Percentiles rank a stretch among this genome's conserved stretches.
These are phyloP conservation scores for Podospora appendiculata DNA, from an alignment of 495 filamentous ascomycete genomes.

Conservation along the genomic window DNA sequence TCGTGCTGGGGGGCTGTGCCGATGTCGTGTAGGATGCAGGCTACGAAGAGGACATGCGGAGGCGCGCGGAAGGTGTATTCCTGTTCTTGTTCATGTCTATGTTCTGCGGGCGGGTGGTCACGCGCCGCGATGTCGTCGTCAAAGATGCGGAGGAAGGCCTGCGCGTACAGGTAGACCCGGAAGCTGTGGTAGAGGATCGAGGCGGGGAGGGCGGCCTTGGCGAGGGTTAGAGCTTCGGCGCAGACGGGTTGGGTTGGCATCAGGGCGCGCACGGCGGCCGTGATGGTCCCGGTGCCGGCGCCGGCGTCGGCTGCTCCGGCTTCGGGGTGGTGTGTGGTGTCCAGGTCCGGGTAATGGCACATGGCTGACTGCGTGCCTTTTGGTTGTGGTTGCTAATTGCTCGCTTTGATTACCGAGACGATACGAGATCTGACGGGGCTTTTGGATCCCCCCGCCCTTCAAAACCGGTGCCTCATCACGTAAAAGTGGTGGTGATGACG, in stretches of 20 bases:
- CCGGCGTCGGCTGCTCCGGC: background rate
- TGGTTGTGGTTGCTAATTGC: too few species aligned
- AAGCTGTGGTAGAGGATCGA: conserved; percentile 39
- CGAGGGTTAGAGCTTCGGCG: conserved; percentile 21
- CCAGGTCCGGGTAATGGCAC: background rate
- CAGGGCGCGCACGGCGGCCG: conserved; percentile 17
- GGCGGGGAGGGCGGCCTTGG: conserved; percentile 24
- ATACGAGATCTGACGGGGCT: too few species aligned
- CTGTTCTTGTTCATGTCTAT: background rate
- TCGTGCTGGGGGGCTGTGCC: conserved; percentile 29
- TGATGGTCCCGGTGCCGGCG: conserved; percentile 12
- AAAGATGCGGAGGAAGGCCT: conserved; percentile 17
- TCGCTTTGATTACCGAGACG: background rate
- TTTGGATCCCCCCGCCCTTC: too few species aligned
- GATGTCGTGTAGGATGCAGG: conserved; percentile 41
- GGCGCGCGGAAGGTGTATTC: conserved; percentile 4
- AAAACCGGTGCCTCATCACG: too few species aligned
- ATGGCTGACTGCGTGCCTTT: background rate
- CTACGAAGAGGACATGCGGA: conserved; percentile 26
- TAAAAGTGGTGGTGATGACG: too few species aligned
- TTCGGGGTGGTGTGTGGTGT: too few species aligned
- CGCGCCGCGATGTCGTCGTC: background rate
- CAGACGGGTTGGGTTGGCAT: conserved; percentile 19
- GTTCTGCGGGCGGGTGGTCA: background rate
- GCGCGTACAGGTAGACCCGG: conserved; percentile 35